Evolutionary conservation across 768 basidiomycete genomes (phyloP).

Genomic region (Neoboletus brunneissimus): DNA sequence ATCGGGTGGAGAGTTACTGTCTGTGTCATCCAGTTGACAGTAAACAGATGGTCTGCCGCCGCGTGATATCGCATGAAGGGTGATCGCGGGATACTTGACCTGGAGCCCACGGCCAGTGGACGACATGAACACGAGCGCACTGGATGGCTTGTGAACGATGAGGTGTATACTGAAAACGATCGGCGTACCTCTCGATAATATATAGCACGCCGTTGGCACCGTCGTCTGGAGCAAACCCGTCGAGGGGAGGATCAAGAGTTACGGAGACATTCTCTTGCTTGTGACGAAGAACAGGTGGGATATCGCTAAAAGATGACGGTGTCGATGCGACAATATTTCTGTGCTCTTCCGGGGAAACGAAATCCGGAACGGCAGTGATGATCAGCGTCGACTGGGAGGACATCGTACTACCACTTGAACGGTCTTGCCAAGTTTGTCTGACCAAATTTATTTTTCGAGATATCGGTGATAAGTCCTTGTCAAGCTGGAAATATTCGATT

Average conservation of each 20-base stretch:
- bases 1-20: slow-evolving; percentile 32
- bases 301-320: slow-evolving; percentile 78
- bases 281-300: slow-evolving; percentile 79
- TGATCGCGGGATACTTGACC: slow-evolving; percentile 85
- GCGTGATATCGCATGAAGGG: slow-evolving; percentile 89
- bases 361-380: slow-evolving; percentile 42
- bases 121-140: slow-evolving; percentile 77
- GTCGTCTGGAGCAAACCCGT: slow-evolving; percentile 54
- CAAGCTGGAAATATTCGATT: not conserved
- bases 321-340: slow-evolving; percentile 67
- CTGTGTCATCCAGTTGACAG: slow-evolving; percentile 87
- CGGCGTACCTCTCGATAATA: slow-evolving; percentile 76
- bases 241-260: slow-evolving; percentile 64
- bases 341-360: slow-evolving; percentile 66
- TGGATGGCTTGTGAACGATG: slow-evolving; percentile 28
- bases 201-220: slow-evolving; percentile 66
- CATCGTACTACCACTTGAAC: not conserved
- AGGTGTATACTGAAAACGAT: slow-evolving; percentile 2
- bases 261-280: slow-evolving; percentile 69
- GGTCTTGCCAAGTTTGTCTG: not conserved
- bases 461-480: not conserved
- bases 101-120: slow-evolving; percentile 70
- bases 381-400: slow-evolving; percentile 25
- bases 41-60: slow-evolving; percentile 69
- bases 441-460: not conserved